A percentile compares a stretch with the other conserved stretches of the same genome.
Evolutionary conservation across 495 filamentous ascomycete species (phyloP).

Genomic region (Rostrohypoxylon terebratum): DNA sequence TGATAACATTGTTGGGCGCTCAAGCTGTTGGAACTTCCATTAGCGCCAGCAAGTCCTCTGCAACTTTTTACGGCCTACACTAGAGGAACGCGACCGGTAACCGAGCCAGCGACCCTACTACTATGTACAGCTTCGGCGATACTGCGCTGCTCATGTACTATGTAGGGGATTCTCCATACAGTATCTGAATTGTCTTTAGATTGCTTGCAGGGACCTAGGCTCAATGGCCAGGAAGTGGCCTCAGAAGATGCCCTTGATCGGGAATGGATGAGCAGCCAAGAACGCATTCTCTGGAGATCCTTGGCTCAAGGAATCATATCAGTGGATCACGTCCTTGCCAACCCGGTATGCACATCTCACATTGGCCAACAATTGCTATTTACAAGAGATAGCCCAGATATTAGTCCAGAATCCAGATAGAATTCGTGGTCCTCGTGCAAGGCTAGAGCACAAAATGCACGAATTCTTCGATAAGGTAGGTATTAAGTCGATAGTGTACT

Average conservation of each 20-base stretch:
- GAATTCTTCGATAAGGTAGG: constrained; percentile 35
- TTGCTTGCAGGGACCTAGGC: constrained; percentile 38
- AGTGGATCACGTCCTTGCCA: constrained; percentile 28
- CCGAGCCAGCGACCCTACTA: constrained; percentile 4
- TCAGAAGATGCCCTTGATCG: constrained; percentile 24
- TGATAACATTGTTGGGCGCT: background rate
- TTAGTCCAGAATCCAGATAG: too few species aligned
- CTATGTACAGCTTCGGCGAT: constrained; percentile 30
- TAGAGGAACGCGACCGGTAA: constrained; percentile 3
- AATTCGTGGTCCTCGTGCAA: constrained; percentile 13
- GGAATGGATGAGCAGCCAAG: constrained; percentile 43
- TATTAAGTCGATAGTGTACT: constrained; percentile 35
- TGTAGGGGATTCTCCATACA: constrained; percentile 33
- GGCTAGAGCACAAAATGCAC: background rate
- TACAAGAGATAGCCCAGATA: constrained; percentile 21
- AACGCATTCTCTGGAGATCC: constrained; percentile 38
- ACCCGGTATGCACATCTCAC: constrained; percentile 35
- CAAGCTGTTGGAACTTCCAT: constrained; percentile 19
- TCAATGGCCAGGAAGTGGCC: constrained; percentile 24
- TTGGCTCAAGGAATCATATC: constrained; percentile 32
- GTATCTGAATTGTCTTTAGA: constrained; percentile 33
- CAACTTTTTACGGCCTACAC: constrained; percentile 7
- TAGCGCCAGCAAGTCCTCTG: constrained; percentile 15
- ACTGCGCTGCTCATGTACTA: constrained; percentile 1
- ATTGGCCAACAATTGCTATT: constrained; percentile 28